Evolutionary conservation across 306 rosid species (phyloP).

Genomic region (Sphenostylis stenocarpa): DNA sequence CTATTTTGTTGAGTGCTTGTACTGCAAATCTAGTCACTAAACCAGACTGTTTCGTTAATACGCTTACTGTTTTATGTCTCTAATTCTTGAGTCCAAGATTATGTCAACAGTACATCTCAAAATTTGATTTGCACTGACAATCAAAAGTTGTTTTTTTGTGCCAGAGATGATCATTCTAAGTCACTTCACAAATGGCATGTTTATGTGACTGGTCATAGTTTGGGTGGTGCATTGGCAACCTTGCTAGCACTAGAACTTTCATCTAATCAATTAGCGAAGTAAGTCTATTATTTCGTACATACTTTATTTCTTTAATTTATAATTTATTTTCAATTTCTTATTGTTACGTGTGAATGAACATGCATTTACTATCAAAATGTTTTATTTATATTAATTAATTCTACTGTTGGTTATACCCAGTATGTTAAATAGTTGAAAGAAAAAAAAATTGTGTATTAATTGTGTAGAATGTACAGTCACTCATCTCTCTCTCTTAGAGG

Average conservation of each 20-base stretch:
- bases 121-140: conserved; percentile 19
- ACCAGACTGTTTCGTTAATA: background rate
- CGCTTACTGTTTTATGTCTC: background rate
- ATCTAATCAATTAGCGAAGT: conserved; percentile 83
- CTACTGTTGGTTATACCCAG: background rate
- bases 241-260: conserved; percentile 95
- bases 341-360: background rate
- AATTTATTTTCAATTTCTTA: background rate
- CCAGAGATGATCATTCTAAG: conserved; percentile 70
- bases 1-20: background rate
- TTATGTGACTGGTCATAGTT: conserved; percentile 94
- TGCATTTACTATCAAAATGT: conserved; percentile 7
- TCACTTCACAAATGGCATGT: conserved; percentile 75
- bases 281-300: conserved; percentile 40
- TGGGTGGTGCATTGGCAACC: conserved; percentile 97
- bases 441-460: too few species aligned
- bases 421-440: background rate
- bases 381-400: background rate
- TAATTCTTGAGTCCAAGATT: background rate
- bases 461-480: too few species aligned
- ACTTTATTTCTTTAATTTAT: conserved; percentile 26
- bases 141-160: conserved; percentile 17
- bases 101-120: conserved; percentile 1
- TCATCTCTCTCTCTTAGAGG: too few species aligned
- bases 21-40: background rate